Conservation (phyloP, 768 basidiomycete genomes). For the Cystoderma amianthinum region DNA sequence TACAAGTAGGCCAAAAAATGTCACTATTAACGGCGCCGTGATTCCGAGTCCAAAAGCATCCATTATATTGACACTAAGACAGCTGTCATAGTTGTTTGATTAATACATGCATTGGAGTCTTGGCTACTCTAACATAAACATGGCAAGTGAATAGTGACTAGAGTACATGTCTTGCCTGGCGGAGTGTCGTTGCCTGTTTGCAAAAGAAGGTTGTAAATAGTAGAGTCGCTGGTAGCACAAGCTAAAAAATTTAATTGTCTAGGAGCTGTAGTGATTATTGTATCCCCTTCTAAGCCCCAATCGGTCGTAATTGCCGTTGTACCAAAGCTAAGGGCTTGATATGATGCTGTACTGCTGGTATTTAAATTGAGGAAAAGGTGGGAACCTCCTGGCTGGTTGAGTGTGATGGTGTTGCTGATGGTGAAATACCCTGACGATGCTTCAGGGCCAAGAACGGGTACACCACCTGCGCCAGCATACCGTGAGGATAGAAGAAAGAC, state of each 20-base stretch:
- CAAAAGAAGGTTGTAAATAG: conserved; percentile 39
- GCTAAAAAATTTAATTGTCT: conserved; percentile 50
- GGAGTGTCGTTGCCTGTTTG: conserved; percentile 46
- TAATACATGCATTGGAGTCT: no score
- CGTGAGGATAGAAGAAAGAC: not conserved
- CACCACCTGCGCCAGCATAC: conserved; percentile 26
- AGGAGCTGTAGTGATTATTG: conserved; percentile 47
- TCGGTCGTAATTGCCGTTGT: conserved; percentile 40
- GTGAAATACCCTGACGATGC: conserved; percentile 43
- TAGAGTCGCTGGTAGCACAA: conserved; percentile 33
- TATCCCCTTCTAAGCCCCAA: conserved; percentile 55
- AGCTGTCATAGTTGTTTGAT: no score
- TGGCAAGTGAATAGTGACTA: conserved; percentile 35
- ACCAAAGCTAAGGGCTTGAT: conserved; percentile 39
- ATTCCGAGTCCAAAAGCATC: conserved; percentile 23
- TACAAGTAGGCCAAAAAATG: conserved; percentile 18
- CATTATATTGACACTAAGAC: conserved; percentile 20
- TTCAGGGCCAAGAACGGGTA: conserved; percentile 46
- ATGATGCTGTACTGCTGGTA: conserved; percentile 33
- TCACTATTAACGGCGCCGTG: conserved; percentile 24
- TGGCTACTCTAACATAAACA: conserved; percentile 28
- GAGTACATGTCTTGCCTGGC: conserved; percentile 24
- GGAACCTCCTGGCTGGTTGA: conserved; percentile 32
- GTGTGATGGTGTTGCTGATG: conserved; percentile 37
- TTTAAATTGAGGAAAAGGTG: conserved; percentile 44